These are phyloP conservation scores for Cordyceps cateniannulata DNA, from an alignment of 2,329 filamentous ascomycete species.

Conservation along the genomic window DNA sequence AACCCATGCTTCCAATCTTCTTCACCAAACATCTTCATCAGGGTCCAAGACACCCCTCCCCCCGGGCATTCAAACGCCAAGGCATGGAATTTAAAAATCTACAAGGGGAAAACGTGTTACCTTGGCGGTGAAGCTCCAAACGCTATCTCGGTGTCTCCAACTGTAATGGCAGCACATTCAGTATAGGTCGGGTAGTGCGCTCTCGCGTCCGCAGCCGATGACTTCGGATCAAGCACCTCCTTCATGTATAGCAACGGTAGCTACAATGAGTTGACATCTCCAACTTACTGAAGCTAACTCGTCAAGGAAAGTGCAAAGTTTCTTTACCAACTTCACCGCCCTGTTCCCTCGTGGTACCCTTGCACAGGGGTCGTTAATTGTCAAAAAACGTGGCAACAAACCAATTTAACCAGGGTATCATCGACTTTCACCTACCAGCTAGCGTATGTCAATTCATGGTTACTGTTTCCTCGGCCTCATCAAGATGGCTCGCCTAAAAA, in stretches of 20 bases:
- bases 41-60: no score
- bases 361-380: background rate
- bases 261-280: no score
- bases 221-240: conserved; percentile 1
- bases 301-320: no score
- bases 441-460: background rate
- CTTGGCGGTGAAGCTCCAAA: background rate
- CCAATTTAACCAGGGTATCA: background rate
- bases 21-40: no score
- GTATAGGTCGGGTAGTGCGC: background rate
- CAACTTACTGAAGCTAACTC: no score
- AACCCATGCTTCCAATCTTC: no score
- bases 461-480: background rate
- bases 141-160: background rate
- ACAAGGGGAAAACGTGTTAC: background rate
- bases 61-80: background rate
- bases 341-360: background rate
- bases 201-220: background rate
- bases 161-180: background rate
- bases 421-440: background rate
- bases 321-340: background rate
- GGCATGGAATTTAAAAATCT: background rate
- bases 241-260: no score
- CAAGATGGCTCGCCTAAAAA: background rate
- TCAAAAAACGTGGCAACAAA: background rate